These are phyloP conservation scores for Colletotrichum acutatum DNA, from an alignment of 2,329 filamentous ascomycete genomes.

Conservation along the genomic window DNA sequence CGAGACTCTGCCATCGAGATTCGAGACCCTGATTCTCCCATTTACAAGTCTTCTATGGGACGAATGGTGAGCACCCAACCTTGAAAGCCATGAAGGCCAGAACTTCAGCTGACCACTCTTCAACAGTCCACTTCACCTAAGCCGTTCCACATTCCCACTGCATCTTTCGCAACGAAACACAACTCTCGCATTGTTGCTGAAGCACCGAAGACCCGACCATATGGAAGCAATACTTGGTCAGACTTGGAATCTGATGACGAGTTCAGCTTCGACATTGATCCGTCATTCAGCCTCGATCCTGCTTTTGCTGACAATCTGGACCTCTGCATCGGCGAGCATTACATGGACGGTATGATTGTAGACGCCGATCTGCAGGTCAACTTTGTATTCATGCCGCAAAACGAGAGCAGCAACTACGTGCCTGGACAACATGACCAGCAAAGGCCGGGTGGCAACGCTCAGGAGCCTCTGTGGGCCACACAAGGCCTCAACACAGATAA, in stretches of 20 bases:
- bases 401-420: slow-evolving; percentile 7
- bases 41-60: slow-evolving; percentile 26
- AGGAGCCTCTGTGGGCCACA: slow-evolving; percentile 23
- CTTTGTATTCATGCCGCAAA: slow-evolving; percentile 27
- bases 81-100: no score
- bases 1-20: slow-evolving; percentile 33
- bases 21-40: slow-evolving; percentile 26
- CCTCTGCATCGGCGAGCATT: slow-evolving; percentile 11
- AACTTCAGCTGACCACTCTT: not conserved
- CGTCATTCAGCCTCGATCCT: slow-evolving; percentile 1
- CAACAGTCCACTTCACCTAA: slow-evolving; percentile 23
- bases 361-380: slow-evolving; percentile 28
- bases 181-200: slow-evolving; percentile 3
- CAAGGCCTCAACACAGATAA: slow-evolving; percentile 7
- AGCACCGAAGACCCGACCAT: not conserved
- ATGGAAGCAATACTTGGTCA: slow-evolving; percentile 9
- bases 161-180: slow-evolving; percentile 21
- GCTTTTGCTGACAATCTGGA: slow-evolving; percentile 6
- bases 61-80: slow-evolving; percentile 1
- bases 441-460: slow-evolving; percentile 7
- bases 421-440: slow-evolving; percentile 20
- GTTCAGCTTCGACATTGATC: slow-evolving; percentile 3
- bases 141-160: slow-evolving; percentile 10
- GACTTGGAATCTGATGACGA: slow-evolving; percentile 27
- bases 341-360: slow-evolving; percentile 4